Base-by-base conservation (phyloP, 2,329 filamentous ascomycete species). In the Bipolaris sorokiniana region DNA sequence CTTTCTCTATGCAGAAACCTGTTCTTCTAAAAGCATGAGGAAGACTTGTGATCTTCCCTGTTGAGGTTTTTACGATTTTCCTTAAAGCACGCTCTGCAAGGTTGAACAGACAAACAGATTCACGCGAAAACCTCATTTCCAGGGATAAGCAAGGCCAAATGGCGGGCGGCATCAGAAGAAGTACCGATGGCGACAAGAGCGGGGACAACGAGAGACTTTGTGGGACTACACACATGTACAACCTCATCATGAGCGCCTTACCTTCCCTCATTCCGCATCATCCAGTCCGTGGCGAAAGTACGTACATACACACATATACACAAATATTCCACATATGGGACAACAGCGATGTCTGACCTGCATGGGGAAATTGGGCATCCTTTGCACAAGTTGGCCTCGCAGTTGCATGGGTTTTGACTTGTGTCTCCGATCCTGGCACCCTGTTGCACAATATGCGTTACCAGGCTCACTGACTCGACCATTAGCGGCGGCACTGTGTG, bases 401-500 rank as follows among this genome's bases (percentile, higher is more conserved):
- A 51, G 33, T 46, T 37, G 34, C 34, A 45, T 52, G 54, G 33
- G 37, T 52, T 36, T 26, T 28, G 26, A 42, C 31, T 51, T 45
- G 42, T 45, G 31, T 33, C 36, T 58, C 10, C 22, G 31, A 48
- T 15, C 46, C 33, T 23, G 20, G 38, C 20, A 48, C 48, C 36
- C 31, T 45, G 48, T 47, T 52, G 38, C 36, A 56, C 48, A 52
- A 56, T 40, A 47, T 38, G 51, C 44, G 31, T 55, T 46, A 44
- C 42, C 44, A 48, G 56, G 41, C 46, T 22, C n/a, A 54, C 34
- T 54, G 55, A 54, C 52, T 56, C 56, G 53, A 37, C 33, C 11
- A 11, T 41, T 33, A 48, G 46, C 44, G 48, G 48, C 31, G 23
- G 33, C 44, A 40, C 44, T 26, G 20, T 59, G 28, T 31, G 28